phyloP scores from a whole-genome alignment of 2,329 filamentous ascomycete genomes.

The Arthrocladium fulminans region DNA sequence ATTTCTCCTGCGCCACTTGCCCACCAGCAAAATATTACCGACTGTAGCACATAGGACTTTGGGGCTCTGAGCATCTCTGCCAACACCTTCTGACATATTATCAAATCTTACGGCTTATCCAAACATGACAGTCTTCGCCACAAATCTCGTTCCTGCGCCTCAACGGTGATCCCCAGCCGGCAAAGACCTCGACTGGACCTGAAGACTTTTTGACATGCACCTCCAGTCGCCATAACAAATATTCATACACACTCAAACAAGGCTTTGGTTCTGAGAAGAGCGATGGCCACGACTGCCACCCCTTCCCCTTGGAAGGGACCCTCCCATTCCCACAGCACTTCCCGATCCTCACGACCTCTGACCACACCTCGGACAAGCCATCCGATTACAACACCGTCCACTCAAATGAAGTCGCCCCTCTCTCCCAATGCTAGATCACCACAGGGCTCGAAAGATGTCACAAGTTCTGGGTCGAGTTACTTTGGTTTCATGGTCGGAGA shows the following conservation, averaged over 20 bases:
- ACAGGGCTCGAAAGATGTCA: slow-evolving; percentile 21
- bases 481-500: slow-evolving; percentile 67
- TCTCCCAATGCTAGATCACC: slow-evolving; percentile 39
- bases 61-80: background rate
- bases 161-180: too few species aligned
- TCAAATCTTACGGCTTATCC: background rate
- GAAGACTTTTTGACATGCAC: background rate
- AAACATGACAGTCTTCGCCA: background rate
- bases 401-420: slow-evolving; percentile 41
- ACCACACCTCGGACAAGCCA: slow-evolving; percentile 48
- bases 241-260: background rate
- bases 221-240: background rate
- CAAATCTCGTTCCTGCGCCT: background rate
- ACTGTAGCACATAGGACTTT: background rate
- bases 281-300: slow-evolving; percentile 23
- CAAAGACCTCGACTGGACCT: too few species aligned
- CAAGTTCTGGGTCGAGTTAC: slow-evolving; percentile 65
- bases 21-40: background rate
- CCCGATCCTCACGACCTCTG: slow-evolving; percentile 23
- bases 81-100: background rate
- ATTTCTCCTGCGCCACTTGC: background rate
- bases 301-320: slow-evolving; percentile 22
- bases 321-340: slow-evolving; percentile 20
- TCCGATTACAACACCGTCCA: slow-evolving; percentile 47
- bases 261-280: background rate